Conservation (phyloP, 768 basidiomycete genomes). For the Lactarius hengduanensis region DNA sequence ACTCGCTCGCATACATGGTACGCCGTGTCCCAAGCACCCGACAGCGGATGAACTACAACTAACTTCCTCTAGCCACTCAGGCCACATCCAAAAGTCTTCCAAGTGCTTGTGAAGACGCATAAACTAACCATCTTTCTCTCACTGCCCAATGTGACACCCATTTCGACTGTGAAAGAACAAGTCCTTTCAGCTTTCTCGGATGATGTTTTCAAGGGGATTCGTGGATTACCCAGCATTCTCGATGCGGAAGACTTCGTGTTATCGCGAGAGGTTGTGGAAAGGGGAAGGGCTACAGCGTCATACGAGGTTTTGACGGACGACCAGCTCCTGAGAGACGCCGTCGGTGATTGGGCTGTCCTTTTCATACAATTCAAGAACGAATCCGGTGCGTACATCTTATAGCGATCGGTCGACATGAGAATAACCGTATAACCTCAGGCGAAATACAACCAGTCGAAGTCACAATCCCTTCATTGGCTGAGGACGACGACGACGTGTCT, state of each 20-base stretch:
- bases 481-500: slow-evolving; percentile 56
- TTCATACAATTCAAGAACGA: slow-evolving; percentile 67
- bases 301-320: slow-evolving; percentile 54
- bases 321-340: slow-evolving; percentile 47
- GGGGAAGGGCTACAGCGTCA: slow-evolving; percentile 46
- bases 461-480: slow-evolving; percentile 54
- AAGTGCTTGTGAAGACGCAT: slow-evolving; percentile 71
- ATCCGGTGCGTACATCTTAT: slow-evolving; percentile 48
- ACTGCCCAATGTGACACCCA: slow-evolving; percentile 50
- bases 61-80: slow-evolving; percentile 46
- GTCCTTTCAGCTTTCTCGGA: slow-evolving; percentile 59
- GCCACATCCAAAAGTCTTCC: slow-evolving; percentile 59
- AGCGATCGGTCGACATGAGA: not conserved
- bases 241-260: slow-evolving; percentile 59
- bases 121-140: slow-evolving; percentile 65
- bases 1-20: slow-evolving; percentile 19
- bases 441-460: slow-evolving; percentile 58
- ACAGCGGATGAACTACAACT: not conserved
- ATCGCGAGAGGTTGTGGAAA: slow-evolving; percentile 52
- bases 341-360: slow-evolving; percentile 64
- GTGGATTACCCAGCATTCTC: slow-evolving; percentile 38
- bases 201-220: slow-evolving; percentile 40
- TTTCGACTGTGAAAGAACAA: slow-evolving; percentile 61
- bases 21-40: not conserved
- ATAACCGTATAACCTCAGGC: slow-evolving; percentile 37